Base-by-base conservation (phyloP, 2,329 filamentous ascomycete genomes). In the Fusarium veterinarium region DNA sequence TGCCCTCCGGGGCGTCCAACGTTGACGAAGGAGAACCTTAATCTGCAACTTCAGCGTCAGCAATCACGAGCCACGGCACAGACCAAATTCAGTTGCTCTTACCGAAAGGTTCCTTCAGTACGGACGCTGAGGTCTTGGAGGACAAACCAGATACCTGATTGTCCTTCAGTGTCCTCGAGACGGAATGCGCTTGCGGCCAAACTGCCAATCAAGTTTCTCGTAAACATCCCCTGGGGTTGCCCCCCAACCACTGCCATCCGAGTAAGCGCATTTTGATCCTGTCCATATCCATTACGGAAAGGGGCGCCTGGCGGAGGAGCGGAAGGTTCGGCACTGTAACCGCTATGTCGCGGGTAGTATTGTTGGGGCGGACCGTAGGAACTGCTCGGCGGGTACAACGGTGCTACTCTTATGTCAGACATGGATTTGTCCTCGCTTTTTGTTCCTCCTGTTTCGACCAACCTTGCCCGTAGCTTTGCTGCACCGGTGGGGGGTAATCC, bases 121-220 rank as follows among this genome's bases (percentile, higher is more conserved):
- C 96, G 90, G 37, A 99, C 95, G 77, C 95, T 97, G 46, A 99
- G 86, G 83, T 99, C 96, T 81, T 98, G 95, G 59, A 98, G 86
- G 49, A 99, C 93, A 78, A 99, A 99, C 95, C 95, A 99, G 72
- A 97, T 95, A 4, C 95, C 95, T 56, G 93, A 90, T 80, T 94
- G 93, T 73, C 94, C 92, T 20, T 93, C 86, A 1, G 91, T 89
- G 75, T 98, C 95, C 5, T 90, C 91, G 59, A 98, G 87, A 37
- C 92, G 90, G 79, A 95, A 95, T 4, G 95, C 95, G 78, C 95
- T 97, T 37, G 95, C 95, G 10, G 94, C 92, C 57, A 97, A 86
- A 80, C 93, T 97, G 4, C 96, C 96, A 72, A 99, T 98, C 14
- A 99, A 88, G 78, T 98, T 99, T 58, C 95, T 87, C 0, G 95